Percentiles rank a stretch among this genome's conserved stretches.
Conservation (phyloP, 257 asterid species). For the Echium plantagineum region DNA sequence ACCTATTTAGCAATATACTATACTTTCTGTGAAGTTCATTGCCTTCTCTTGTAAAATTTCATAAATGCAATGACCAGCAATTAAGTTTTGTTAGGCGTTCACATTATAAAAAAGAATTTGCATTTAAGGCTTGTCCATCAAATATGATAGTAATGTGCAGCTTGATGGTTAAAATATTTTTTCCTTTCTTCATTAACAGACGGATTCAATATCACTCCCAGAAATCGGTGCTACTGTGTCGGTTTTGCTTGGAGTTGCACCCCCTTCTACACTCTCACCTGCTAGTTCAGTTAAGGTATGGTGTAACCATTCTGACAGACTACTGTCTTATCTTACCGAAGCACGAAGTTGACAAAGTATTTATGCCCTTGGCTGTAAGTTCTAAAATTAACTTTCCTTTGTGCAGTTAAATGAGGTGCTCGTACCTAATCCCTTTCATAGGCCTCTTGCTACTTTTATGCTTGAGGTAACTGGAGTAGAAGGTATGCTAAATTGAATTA, state of each 20-base stretch:
- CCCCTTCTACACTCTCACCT: constrained; percentile 49
- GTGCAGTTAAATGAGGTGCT: constrained; percentile 84
- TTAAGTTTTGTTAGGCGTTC: too few relatives aligned
- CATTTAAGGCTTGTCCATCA: not conserved
- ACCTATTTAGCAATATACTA: too few relatives aligned
- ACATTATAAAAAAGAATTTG: too few relatives aligned
- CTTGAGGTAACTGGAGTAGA: constrained; percentile 70
- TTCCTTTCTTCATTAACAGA: constrained; percentile 33
- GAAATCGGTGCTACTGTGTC: constrained; percentile 80
- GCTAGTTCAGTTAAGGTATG: constrained; percentile 78
- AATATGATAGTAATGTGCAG: not conserved
- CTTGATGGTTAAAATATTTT: constrained; percentile 4
- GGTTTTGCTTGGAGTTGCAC: constrained; percentile 81
- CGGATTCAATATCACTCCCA: constrained; percentile 43
- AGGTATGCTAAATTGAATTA: constrained; percentile 30
- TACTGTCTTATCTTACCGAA: not conserved
- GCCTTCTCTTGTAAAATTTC: too few relatives aligned
- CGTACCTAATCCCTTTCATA: constrained; percentile 81
- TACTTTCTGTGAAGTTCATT: too few relatives aligned
- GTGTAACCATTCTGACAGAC: not conserved
- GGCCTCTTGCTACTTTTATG: constrained; percentile 68
- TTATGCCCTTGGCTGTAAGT: too few relatives aligned
- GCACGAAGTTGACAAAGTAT: not conserved
- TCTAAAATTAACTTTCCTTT: not conserved
- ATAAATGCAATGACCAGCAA: too few relatives aligned